Evolutionary conservation across 2,329 filamentous ascomycete genomes (phyloP).

Genomic region (Cadophora sp.): DNA sequence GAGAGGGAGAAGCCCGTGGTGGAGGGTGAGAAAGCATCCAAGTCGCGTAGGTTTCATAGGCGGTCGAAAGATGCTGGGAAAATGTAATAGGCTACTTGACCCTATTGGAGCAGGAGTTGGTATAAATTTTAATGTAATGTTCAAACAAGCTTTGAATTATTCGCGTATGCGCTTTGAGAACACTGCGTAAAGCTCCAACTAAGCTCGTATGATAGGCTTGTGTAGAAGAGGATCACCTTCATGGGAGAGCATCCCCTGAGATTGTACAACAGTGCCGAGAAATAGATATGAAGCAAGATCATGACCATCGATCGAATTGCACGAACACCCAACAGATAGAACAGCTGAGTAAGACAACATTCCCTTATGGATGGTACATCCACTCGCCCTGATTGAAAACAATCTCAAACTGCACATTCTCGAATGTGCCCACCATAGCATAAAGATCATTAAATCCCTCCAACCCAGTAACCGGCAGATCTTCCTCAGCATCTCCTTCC

Average conservation of each 20-base stretch:
- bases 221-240: no score
- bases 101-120: neutral
- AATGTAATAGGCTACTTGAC: neutral
- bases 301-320: neutral
- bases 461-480: constrained; percentile 68
- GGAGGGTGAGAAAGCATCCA: neutral
- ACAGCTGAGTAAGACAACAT: neutral
- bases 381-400: constrained; percentile 65
- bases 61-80: neutral
- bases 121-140: neutral
- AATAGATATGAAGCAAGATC: neutral
- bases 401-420: constrained; percentile 71
- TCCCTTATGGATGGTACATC: constrained; percentile 53
- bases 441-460: constrained; percentile 75
- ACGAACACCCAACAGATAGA: neutral
- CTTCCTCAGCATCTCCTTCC: constrained; percentile 69
- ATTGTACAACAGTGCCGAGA: neutral
- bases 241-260: neutral
- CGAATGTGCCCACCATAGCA: constrained; percentile 74
- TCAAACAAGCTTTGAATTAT: neutral
- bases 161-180: no score
- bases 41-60: neutral
- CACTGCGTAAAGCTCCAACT: no score
- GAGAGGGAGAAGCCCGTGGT: no score
- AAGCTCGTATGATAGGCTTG: no score